Evolutionary conservation across 2,329 filamentous ascomycete species (phyloP).

Genomic region (Parasarocladium wereldwijsianum): DNA sequence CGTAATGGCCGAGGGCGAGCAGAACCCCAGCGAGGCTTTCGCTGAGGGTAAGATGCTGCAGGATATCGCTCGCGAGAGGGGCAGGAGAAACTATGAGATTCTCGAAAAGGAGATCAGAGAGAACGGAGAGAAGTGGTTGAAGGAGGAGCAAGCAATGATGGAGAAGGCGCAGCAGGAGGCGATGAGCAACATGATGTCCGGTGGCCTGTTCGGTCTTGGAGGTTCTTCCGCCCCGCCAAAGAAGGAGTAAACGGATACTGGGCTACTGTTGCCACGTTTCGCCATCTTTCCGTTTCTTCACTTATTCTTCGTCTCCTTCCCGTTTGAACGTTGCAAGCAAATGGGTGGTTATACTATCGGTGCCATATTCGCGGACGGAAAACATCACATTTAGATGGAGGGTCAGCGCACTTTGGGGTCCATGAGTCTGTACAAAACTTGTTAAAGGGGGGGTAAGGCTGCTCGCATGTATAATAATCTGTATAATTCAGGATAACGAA

Average conservation of each 20-base stretch:
- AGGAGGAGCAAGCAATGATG: conserved; percentile 78
- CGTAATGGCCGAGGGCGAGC: conserved; percentile 49
- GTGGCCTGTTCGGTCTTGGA: conserved; percentile 37
- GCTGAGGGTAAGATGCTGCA: conserved; percentile 94
- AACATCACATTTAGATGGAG: too few species aligned
- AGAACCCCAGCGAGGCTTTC: conserved; percentile 59
- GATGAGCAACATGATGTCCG: conserved; percentile 74
- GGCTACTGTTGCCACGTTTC: not conserved
- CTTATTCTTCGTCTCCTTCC: too few species aligned
- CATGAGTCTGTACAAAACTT: too few species aligned
- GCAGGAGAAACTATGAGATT: conserved; percentile 76
- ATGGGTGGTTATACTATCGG: too few species aligned
- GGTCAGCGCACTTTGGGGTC: too few species aligned
- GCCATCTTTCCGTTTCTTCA: too few species aligned
- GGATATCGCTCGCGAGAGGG: conserved; percentile 84
- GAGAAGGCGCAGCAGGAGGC: conserved; percentile 83
- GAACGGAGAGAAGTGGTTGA: conserved; percentile 90
- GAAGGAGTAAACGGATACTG: conserved; percentile 5
- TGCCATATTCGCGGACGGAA: too few species aligned
- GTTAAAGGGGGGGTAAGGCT: too few species aligned
- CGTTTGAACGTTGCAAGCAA: too few species aligned
- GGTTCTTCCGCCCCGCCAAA: conserved; percentile 10
- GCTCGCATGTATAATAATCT: too few species aligned
- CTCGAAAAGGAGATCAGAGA: conserved; percentile 84
- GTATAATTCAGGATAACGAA: too few species aligned